A percentile compares a stretch with the other conserved stretches of the same genome.
Evolutionary conservation across 192 early-diverging fungal genomes (phyloP).

Genomic region (Chytriomyces confervae): DNA sequence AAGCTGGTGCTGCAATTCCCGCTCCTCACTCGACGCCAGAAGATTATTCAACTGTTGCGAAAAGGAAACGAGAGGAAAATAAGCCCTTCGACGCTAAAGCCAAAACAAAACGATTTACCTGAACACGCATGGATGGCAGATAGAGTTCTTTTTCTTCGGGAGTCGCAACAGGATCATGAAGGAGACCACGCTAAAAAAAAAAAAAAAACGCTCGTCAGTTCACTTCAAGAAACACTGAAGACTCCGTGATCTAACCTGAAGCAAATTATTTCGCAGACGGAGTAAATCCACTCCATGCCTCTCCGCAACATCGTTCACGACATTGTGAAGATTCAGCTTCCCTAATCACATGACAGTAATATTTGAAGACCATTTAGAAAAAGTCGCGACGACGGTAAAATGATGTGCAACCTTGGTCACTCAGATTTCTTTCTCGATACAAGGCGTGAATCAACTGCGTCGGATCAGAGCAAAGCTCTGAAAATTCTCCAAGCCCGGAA

Average conservation of each 20-base stretch:
- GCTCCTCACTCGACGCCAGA: conserved; percentile 44
- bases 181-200: conserved; percentile 1
- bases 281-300: conserved; percentile 50
- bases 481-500: conserved; percentile 35
- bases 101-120: conserved; percentile 13
- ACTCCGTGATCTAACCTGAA: conserved; percentile 31
- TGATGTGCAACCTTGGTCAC: neutral
- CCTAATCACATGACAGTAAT: conserved; percentile 34
- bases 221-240: neutral
- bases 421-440: conserved; percentile 25
- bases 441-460: conserved; percentile 45
- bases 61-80: neutral
- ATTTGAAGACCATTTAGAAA: neutral
- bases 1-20: conserved; percentile 54
- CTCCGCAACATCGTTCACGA: conserved; percentile 49
- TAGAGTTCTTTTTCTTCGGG: conserved; percentile 43
- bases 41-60: conserved; percentile 39
- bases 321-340: conserved; percentile 21
- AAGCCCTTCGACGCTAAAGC: neutral
- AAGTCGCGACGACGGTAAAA: neutral
- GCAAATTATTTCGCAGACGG: conserved; percentile 35
- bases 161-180: conserved; percentile 14
- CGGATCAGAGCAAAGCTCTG: conserved; percentile 40
- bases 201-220: neutral
- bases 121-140: conserved; percentile 54